Base-by-base conservation (phyloP, 1,139 yeast species). In the Zygotorulaspora mrakii region DNA sequence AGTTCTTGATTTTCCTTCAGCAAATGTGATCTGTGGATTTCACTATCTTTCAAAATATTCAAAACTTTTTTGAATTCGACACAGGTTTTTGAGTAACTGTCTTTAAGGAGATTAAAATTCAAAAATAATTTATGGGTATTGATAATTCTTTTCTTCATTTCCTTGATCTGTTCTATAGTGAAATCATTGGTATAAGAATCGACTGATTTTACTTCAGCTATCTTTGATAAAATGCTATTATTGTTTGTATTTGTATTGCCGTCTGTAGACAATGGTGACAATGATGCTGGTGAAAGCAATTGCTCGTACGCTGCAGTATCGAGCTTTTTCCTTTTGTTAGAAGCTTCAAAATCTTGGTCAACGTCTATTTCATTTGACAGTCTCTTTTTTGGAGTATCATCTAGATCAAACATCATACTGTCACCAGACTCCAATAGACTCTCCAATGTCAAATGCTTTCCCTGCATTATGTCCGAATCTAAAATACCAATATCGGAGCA, bases 1-100 rank as follows among this genome's bases (percentile, higher is more conserved):
- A 54, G 39, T 14, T 49, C 49, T 42, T 60, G 57, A 43, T 60
- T 60, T 35, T 60, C 64, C 18, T 49, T 45, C 33, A 54, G 37
- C 16, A 60, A 43, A 35, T 58, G 62, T 10, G 64, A 59, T 48
- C 68, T 61, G 39, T 54, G 58, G 33, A 50, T 45, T 47, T 66
- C 70, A 35, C 65, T 62, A 33, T 58, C 62, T 37, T 59, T 64
- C 37, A 66, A 46, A 34, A 58, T 61, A 24, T 43, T 43, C 45
- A 66, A 46, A 4, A 62, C 43, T 29, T 52, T 60, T 32, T 62
- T 59, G 37, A 66, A 45, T 28, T 61, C 62, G 9, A 54, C 48
- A 31, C 61, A 54, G n/a, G 65, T 57, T 31, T 55, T 53, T 3
- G 62, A 54, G 38, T 61, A 61, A 17, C 62, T 49, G 28, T 56